A percentile compares a stretch with the other conserved stretches of the same genome.
Evolutionary conservation across 495 filamentous ascomycete genomes (phyloP).

Genomic region (Daldinia loculata): DNA sequence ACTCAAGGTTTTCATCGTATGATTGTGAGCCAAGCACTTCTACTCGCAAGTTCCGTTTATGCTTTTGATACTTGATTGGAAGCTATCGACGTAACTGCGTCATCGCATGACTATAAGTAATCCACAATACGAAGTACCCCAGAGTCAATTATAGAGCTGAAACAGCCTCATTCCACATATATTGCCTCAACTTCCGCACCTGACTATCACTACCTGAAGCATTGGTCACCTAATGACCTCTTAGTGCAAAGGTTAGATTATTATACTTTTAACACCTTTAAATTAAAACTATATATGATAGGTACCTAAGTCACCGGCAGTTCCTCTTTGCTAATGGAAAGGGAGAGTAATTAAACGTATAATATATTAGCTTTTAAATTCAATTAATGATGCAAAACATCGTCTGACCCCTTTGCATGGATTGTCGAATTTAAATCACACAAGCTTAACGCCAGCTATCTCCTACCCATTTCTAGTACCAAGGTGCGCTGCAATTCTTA

Average conservation of each 20-base stretch:
- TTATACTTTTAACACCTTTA: not conserved
- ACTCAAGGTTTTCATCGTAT: slow-evolving; percentile 29
- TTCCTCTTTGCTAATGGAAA: too few relatives aligned
- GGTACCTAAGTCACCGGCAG: too few relatives aligned
- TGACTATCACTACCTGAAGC: not conserved
- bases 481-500: too few relatives aligned
- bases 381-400: too few relatives aligned
- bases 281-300: too few relatives aligned
- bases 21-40: slow-evolving; percentile 19
- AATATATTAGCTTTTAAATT: too few relatives aligned
- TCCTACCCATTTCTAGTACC: too few relatives aligned
- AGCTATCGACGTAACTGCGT: slow-evolving; percentile 7
- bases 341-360: too few relatives aligned
- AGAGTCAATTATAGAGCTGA: slow-evolving; percentile 3
- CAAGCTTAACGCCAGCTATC: too few relatives aligned
- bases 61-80: slow-evolving; percentile 10
- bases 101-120: not conserved
- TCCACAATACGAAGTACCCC: not conserved
- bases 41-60: slow-evolving; percentile 14
- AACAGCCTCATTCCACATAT: not conserved
- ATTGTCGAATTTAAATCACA: too few relatives aligned
- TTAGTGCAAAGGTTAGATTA: not conserved
- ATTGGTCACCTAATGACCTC: not conserved
- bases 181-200: not conserved
- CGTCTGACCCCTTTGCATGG: too few relatives aligned